phyloP scores from a whole-genome alignment of 305 asterid species.

The Euphrasia arctica region DNA sequence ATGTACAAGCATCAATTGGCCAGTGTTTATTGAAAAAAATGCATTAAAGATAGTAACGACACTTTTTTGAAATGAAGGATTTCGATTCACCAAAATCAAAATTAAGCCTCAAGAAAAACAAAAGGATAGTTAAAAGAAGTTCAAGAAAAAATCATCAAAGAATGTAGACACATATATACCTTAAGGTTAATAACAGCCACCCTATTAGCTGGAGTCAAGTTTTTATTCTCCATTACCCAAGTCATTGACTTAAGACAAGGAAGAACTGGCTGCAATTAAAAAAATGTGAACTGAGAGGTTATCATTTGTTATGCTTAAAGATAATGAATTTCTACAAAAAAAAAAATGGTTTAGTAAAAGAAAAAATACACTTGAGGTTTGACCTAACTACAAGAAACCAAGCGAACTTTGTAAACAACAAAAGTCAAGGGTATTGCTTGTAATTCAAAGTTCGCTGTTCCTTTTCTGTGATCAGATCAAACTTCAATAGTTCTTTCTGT shows the following conservation, averaged over 20 bases:
- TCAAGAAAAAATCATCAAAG: constrained; percentile 18
- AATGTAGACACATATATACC: constrained; percentile 40
- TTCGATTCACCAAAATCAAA: not conserved
- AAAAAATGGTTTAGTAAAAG: not conserved
- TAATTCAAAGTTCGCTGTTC: not conserved
- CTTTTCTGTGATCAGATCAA: not conserved
- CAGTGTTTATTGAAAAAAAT: not conserved
- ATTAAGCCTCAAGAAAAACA: not conserved
- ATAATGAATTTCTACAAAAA: constrained; percentile 18
- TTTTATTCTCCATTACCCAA: constrained; percentile 88
- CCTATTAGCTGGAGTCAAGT: constrained; percentile 56
- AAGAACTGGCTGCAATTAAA: constrained; percentile 49
- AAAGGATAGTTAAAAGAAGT: not conserved
- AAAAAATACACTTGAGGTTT: not conserved
- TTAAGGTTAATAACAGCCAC: constrained; percentile 79
- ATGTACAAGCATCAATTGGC: constrained; percentile 15
- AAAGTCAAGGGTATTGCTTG: not conserved
- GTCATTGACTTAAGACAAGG: constrained; percentile 91
- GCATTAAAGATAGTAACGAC: constrained; percentile 3
- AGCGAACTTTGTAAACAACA: not conserved
- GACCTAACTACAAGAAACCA: not conserved
- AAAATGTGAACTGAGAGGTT: constrained; percentile 18
- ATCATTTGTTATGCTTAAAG: constrained; percentile 4
- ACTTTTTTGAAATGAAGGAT: not conserved
- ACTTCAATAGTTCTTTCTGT: not conserved